Base-by-base conservation (phyloP, 1,139 yeast genomes). In the Protomyces arabidopsidicola region DNA sequence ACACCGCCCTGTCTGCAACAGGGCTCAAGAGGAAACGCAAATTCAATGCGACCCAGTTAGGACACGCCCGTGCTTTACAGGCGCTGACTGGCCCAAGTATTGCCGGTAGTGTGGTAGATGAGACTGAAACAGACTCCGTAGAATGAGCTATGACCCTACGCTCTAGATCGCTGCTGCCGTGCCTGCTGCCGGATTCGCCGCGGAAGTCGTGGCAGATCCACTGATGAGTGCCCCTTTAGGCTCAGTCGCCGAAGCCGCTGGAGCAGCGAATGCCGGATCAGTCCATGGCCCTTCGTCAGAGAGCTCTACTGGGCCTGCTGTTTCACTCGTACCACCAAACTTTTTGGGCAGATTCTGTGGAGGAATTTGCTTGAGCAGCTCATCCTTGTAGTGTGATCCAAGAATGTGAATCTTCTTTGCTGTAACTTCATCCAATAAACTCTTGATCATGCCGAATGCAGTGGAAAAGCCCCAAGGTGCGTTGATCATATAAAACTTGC, bases 221-320 rank as follows among this genome's bases (percentile, higher is more conserved):
- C 22, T 42, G 24, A 42, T 18, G 12, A 42, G 24, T 18, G 20
- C 4, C 20, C 12, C 48, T 3, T 16, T 18, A 2, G 48, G 48
- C 24, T 42, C 22, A 18, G 54, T 36, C 9, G 62, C 12, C 8
- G 52, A 38, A 8, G 45, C 38, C 12, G 34, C 34, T 10, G 24
- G 50, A 12, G 48, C 14, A 3, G 62, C 62, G 34, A 74, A 91
- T 76, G 87, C 72, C 27, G 86, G 79, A 69, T 91, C 95, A 81
- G 97, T 88, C 98, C 98, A 93, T 68, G 98, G 98, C 69, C 98
- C 98, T 69, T 86, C 81, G 74, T 93, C 98, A 60, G 95, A 85
- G 72, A 93, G 80, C 76, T 86, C 89, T 68, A 93, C 83, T 39
- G 96, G 79, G 70, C 95, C 91, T 55, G 83, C 87, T 53, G 85